Evolutionary conservation across 768 basidiomycete genomes (phyloP), one percentile per base, ranked within the genome.

Genomic region (Lentinula aciculospora): DNA sequence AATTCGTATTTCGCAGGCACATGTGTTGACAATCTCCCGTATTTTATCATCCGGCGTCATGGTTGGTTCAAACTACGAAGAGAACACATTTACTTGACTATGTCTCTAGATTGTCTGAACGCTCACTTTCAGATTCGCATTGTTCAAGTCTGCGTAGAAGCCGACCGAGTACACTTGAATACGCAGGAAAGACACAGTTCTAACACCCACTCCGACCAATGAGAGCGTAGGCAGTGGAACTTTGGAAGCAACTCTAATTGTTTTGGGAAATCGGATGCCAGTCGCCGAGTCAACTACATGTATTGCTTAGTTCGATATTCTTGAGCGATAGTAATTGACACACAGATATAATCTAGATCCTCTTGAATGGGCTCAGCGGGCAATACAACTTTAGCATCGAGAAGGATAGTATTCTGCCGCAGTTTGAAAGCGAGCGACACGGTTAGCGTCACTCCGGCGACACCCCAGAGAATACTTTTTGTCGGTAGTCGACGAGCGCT

Each of bases 101-200:
- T 46, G 19, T 19, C 15, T 29, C 58, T 21, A 7, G 7, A 39
- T 13, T 13, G 6, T 44, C 1, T 21, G 19, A 36, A 19, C 9
- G 65, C 74, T 53, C 53, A 88, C 87, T 54, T 79, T 77, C 58
- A 90, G 75, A 40, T 76, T 78, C 0, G 85, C 81, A 60, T 85
- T 81, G n/a, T 74, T 65, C 44, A 93, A 72, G 67, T 96, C 92
- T 5, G 91, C 88, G 69, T 96, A 97, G 72, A 97, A 93, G 2
- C 82, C 94, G 32, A 92, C 84, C 10, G 88, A 89, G 71, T 97
- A 97, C 15, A 96, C 94, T 66, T 91, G 85, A 61, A 97, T 82
- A 6, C 86, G 80, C 37, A 96, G 76, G 71, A 97, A 94, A 13
- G 92, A 93, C 29, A 97, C 93, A 0, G 86, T 91, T 50, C 94